A percentile compares a stretch with the other conserved stretches of the same genome.
Evolutionary conservation across 345 rosid genomes (phyloP).

Genomic region (Eucalyptus erythrocorys): DNA sequence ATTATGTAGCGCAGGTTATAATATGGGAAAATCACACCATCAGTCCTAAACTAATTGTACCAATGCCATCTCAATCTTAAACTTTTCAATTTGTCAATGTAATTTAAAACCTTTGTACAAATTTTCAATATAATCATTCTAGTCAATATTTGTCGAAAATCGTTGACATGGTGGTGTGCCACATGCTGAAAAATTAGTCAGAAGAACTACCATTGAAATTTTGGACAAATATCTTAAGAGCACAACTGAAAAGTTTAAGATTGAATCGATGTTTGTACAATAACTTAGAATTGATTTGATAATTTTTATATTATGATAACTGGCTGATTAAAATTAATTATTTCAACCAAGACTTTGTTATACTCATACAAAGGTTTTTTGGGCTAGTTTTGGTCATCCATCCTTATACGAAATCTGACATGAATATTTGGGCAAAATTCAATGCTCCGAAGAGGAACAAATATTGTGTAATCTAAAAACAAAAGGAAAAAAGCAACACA

Average conservation of each 20-base stretch:
- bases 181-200: too few species aligned
- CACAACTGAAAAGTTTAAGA: too few species aligned
- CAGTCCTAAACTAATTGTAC: too few species aligned
- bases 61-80: rapidly evolving
- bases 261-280: rapidly evolving
- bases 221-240: rapidly evolving
- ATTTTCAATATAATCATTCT: too few species aligned
- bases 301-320: not conserved
- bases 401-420: not conserved
- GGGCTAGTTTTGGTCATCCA: not conserved
- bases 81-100: too few species aligned
- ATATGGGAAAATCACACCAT: too few species aligned
- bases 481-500: not conserved
- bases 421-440: not conserved
- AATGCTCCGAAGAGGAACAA: not conserved
- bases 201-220: too few species aligned
- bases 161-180: rapidly evolving
- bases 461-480: not conserved
- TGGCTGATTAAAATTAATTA: not conserved
- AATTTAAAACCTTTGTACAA: too few species aligned
- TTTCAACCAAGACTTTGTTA: too few species aligned
- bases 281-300: too few species aligned
- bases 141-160: too few species aligned
- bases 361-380: too few species aligned
- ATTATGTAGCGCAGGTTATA: not conserved